Evolutionary conservation across 2,329 filamentous ascomycete species (phyloP), one percentile per base, ranked within the genome.

Genomic region (Talaromyces sp.): DNA sequence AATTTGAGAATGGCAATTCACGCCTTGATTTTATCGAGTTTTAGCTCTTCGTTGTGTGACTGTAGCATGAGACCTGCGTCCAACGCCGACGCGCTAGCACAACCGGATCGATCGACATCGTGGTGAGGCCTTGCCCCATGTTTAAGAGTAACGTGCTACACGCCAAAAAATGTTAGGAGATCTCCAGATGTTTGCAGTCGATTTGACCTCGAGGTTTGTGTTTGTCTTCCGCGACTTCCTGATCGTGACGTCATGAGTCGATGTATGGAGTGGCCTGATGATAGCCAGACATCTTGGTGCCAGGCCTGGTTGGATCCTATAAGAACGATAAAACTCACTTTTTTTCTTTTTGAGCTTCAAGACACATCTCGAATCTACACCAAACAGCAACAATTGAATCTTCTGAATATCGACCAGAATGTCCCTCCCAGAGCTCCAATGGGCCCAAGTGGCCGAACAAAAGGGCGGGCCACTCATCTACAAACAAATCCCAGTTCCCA

Each of bases 401-500:
- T 49, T 31, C 5, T n/a, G n/a, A n/a, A n/a, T n/a, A n/a, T n/a
- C n/a, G n/a, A n/a, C n/a, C n/a, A n/a, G n/a, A 29, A 72, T 72
- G 70, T 74, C 82, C 64, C 86, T 97, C 74, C 94, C 94, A 66
- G 86, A 85, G 60, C 89, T 89, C 79, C 94, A 98, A 84, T 96
- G 90, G 92, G 94, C 94, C 61, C 91, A 95, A 80, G 91, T 98
- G 72, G 84, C 95, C 72, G 91, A 96, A 80, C 86, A 92, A 65
- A 92, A 91, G 71, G 89, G 88, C 64, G 86, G 51, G 25, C 58
- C 89, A 83, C 83, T 77, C n/a, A 70, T 75, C 58, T 79, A 77
- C 75, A 80, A 79, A 68, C 73, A 79, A 81, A 94, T 97, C 73
- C 89, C 91, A 70, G 92, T 96, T 61, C 84, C 84, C 68, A 86